Conservation (phyloP, 2,329 filamentous ascomycete genomes). For the Elsinoe fawcettii region DNA sequence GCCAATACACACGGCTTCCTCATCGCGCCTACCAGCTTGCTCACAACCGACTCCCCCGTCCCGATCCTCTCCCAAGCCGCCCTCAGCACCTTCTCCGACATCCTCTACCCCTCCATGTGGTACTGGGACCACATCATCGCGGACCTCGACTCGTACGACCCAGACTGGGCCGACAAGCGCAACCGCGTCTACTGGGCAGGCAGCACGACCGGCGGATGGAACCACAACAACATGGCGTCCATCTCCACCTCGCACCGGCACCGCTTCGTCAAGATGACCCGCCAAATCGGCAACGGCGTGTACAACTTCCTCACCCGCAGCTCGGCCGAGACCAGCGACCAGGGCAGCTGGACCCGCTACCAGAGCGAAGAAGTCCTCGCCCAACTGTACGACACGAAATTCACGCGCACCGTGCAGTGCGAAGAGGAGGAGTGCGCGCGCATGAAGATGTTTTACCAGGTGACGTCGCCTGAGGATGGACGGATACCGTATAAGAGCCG, state of each 20-base stretch:
- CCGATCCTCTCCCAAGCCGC: slow-evolving; percentile 43
- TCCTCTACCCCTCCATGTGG: slow-evolving; percentile 48
- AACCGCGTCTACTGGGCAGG: slow-evolving; percentile 52
- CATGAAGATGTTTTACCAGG: slow-evolving; percentile 21
- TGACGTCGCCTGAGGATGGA: not conserved
- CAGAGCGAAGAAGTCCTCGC: slow-evolving; percentile 29
- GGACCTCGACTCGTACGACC: slow-evolving; percentile 38
- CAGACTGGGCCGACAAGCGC: slow-evolving; percentile 43
- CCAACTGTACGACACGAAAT: slow-evolving; percentile 38
- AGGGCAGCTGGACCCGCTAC: slow-evolving; percentile 11
- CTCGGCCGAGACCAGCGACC: not conserved
- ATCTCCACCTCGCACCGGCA: slow-evolving; percentile 32
- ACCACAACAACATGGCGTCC: slow-evolving; percentile 32
- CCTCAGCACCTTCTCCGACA: slow-evolving; percentile 40
- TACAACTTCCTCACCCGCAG: slow-evolving; percentile 19
- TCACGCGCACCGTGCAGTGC: slow-evolving; percentile 44
- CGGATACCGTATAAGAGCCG: slow-evolving; percentile 23
- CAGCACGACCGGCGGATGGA: slow-evolving; percentile 43
- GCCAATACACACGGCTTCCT: slow-evolving; percentile 39
- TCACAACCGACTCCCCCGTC: slow-evolving; percentile 34
- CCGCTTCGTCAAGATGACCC: slow-evolving; percentile 37
- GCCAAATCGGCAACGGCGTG: slow-evolving; percentile 17
- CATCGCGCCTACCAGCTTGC: slow-evolving; percentile 37
- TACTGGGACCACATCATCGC: slow-evolving; percentile 29
- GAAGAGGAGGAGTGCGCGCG: slow-evolving; percentile 28